Evolutionary conservation across 1,284 basidiomycete species (phyloP), one percentile per base, ranked within the genome.

Genomic region (Laetiporus sulphureus): DNA sequence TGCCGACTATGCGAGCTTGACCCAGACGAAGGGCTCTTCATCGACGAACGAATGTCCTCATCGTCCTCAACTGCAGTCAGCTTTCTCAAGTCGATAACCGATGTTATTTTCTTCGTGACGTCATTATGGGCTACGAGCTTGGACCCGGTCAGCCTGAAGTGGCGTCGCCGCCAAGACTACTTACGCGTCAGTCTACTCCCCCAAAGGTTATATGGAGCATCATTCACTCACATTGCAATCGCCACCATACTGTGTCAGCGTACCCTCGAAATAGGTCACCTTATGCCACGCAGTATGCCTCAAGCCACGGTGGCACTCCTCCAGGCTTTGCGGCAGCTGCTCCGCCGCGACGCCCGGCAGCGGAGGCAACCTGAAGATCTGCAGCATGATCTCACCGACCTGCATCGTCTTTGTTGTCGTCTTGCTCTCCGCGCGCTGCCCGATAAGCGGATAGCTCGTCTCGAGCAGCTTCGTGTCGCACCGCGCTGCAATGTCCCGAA

Each of bases 161-260:
- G 81, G 32, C 95, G 79, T 36, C 95, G 75, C 33, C 91, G 82
- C 83, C 93, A 96, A 10, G 83, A 80, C 89, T 95, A 41, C 24
- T 44, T 11, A 24, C n/a, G 35, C 37, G 8, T 15, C 22, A 44
- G 15, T 44, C 27, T 4, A 40, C 30, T 33, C 32, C 7, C 16
- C 18, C 5, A 5, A 8, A 27, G 20, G 24, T 11, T 22, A 31
- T 36, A 32, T 11, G 3, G 19, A 45, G 42, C 22, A 52, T 57
- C 50, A 56, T 18, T 25, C 15, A 54, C 41, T 61, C 62, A 94
- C 92, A 45, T 67, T 75, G 59, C 93, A 96, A 63, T 96, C 95
- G n/a, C 93, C 95, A 4, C 95, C 95, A 47, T 77, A 79, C 67
- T 99, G 95, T 11, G 95, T 99, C 54, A 99, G 64, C 0, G 82